phyloP scores from a whole-genome alignment of 1,284 basidiomycete species.

The Gyrodon tennesseensis region DNA sequence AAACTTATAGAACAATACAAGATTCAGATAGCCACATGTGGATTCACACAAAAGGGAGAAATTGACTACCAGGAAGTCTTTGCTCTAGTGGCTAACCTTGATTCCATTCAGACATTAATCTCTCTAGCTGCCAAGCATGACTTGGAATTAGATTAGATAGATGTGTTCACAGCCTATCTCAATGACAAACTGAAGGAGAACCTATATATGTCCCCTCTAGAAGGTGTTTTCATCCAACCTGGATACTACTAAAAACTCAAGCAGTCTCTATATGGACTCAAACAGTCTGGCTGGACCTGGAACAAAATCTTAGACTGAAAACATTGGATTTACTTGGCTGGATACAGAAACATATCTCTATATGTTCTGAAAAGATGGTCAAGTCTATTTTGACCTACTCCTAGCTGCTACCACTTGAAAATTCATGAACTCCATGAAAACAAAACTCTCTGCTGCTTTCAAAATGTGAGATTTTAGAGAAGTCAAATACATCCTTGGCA shows the following conservation, averaged over 20 bases:
- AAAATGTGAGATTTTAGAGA: neutral
- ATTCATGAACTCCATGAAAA: neutral
- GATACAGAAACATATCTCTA: neutral
- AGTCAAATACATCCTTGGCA: neutral
- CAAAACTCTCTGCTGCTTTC: neutral
- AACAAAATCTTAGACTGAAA: neutral
- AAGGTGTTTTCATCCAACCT: neutral
- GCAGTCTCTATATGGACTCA: conserved; percentile 6
- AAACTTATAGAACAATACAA: no score
- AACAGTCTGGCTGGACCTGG: neutral
- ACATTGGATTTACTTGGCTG: neutral
- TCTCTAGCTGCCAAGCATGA: no score
- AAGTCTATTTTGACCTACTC: neutral
- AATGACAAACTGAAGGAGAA: neutral
- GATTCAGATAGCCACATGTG: no score
- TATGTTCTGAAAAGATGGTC: neutral
- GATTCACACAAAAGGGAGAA: no score
- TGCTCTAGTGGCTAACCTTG: neutral
- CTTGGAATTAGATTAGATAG: no score
- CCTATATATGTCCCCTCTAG: neutral
- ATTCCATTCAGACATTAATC: neutral
- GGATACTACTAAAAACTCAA: conserved; percentile 7
- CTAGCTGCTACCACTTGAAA: neutral
- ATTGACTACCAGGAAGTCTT: neutral
- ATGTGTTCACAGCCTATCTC: no score